These are phyloP conservation scores for Zopfia rhizophila DNA, from an alignment of 2,329 filamentous ascomycete species.

Conservation along the genomic window DNA sequence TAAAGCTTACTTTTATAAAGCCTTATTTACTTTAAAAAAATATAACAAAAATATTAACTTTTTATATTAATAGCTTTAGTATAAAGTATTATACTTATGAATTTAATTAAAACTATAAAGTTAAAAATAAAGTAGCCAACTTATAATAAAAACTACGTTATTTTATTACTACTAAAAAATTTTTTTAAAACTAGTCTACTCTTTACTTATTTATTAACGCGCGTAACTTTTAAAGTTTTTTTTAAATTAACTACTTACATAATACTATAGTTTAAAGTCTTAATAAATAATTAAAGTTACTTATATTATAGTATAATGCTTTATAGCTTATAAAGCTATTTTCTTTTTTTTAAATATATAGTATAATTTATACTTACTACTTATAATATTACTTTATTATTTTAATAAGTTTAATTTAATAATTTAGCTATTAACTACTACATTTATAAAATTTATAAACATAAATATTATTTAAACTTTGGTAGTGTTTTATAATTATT, in stretches of 20 bases:
- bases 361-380: constrained; percentile 33
- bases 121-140: constrained; percentile 18
- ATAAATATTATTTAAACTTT: constrained; percentile 36
- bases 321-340: constrained; percentile 30
- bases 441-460: constrained; percentile 32
- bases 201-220: constrained; percentile 20
- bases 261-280: constrained; percentile 14
- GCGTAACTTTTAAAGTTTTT: not conserved
- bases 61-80: constrained; percentile 43
- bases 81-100: constrained; percentile 36
- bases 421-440: constrained; percentile 38
- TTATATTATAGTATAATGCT: constrained; percentile 28
- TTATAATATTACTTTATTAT: constrained; percentile 4
- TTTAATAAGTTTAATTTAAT: constrained; percentile 33
- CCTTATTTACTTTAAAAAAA: constrained; percentile 37
- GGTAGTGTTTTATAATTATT: constrained; percentile 27
- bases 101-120: constrained; percentile 34
- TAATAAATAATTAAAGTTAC: not conserved
- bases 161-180: constrained; percentile 26
- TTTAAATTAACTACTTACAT: constrained; percentile 20
- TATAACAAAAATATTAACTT: constrained; percentile 39
- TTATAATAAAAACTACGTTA: constrained; percentile 22
- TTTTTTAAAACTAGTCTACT: constrained; percentile 22
- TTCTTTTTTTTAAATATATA: constrained; percentile 23
- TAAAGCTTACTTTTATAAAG: constrained; percentile 15